Evolutionary conservation across 495 filamentous ascomycete genomes (phyloP), one percentile per base, ranked within the genome.

Genomic region (Aspergillus carlsbadensis): DNA sequence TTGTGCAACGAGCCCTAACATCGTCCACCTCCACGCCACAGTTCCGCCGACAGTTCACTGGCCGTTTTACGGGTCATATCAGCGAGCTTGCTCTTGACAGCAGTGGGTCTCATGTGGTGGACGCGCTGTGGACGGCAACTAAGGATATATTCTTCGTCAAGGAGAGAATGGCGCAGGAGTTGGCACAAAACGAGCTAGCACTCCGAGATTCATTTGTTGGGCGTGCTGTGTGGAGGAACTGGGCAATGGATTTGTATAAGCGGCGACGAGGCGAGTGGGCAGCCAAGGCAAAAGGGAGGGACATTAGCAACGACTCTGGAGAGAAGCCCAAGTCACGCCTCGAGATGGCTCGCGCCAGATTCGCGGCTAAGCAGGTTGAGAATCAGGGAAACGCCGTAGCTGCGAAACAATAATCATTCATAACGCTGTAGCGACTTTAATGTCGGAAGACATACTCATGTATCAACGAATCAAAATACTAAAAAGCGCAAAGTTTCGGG

Each of bases 161-260:
- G 45, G 86, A 89, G 65, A 71, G 81, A 10, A 79, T 90, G 59
- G 87, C 87, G 10, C 77, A 84, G 53, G 85, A 89, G 62, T 66
- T 91, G 7, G 65, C 76, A 1, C 69, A 78, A 43, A 71, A 78
- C 54, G 92, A 96, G 66, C 60, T 77, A 31, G 67, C 77, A 10
- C 74, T 98, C 15, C 80, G 92, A 20, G 86, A 90, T 54, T 87
- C 85, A 0, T 87, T 82, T 60, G 77, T 87, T 21, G 94, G 94
- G 3, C 75, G 92, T 6, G 87, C 86, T 3, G 90, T 96, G 10
- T 97, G 91, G 93, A 77, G 87, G 51, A 90, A 94, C 57, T 98
- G 94, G 95, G 83, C 80, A 50, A 91, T 96, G 74, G 94, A 98
- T 70, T 65, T 92, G 20, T 98, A 87, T 72, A 89, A 87, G 60